A percentile compares a stretch with the other conserved stretches of the same genome.
phyloP scores from a whole-genome alignment of 176 grass and related monocot species.

The Juncus inflexus region DNA sequence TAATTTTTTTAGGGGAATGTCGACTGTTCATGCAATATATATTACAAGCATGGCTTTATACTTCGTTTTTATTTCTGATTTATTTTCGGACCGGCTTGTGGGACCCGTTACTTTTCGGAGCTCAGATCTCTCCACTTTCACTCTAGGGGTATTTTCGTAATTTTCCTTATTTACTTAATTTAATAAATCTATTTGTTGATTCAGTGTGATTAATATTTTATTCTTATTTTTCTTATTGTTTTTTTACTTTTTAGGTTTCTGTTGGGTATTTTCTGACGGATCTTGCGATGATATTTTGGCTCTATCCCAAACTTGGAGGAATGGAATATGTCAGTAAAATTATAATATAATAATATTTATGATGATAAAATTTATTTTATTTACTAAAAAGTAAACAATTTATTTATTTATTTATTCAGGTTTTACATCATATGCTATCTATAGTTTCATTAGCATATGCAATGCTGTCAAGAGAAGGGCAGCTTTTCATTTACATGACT shows the following conservation, averaged over 20 bases:
- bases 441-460: slow-evolving; percentile 72
- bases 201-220: slow-evolving; percentile 16
- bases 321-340: slow-evolving; percentile 83
- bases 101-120: slow-evolving; percentile 66
- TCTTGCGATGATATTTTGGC: slow-evolving; percentile 90
- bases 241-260: slow-evolving; percentile 63
- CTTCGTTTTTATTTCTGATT: slow-evolving; percentile 63
- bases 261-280: slow-evolving; percentile 88
- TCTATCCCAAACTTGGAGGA: slow-evolving; percentile 89
- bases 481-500: slow-evolving; percentile 87
- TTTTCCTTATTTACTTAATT: slow-evolving; percentile 1
- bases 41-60: slow-evolving; percentile 76
- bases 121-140: slow-evolving; percentile 69
- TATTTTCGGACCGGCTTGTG: slow-evolving; percentile 62
- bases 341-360: slow-evolving; percentile 4
- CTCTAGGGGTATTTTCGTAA: slow-evolving; percentile 57
- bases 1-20: slow-evolving; percentile 89
- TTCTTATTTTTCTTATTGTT: slow-evolving; percentile 17
- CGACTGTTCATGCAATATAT: slow-evolving; percentile 75
- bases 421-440: slow-evolving; percentile 85
- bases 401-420: slow-evolving; percentile 37
- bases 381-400: background rate
- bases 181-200: background rate
- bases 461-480: slow-evolving; percentile 81
- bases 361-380: background rate